Evolutionary conservation across 1,284 basidiomycete genomes (phyloP).

Genomic region (Ganoderma boninense): DNA sequence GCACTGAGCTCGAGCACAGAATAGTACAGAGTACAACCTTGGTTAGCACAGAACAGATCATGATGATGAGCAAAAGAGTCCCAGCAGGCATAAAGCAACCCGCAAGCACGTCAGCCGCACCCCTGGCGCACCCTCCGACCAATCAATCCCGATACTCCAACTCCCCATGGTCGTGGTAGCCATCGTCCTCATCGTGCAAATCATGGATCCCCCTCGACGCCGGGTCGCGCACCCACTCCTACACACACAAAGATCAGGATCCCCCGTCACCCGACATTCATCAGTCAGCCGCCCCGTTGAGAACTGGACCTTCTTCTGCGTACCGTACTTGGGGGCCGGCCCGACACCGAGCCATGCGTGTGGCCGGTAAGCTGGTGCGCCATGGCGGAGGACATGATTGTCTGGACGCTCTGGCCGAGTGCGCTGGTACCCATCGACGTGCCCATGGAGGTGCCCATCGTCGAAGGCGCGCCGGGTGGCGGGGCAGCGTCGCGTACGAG

Average conservation of each 20-base stretch:
- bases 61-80: not conserved
- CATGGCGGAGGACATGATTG: constrained; percentile 22
- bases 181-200: constrained; percentile 23
- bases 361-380: constrained; percentile 22
- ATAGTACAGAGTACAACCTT: not conserved
- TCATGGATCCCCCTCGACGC: constrained; percentile 23
- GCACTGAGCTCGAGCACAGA: not conserved
- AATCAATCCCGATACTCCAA: constrained; percentile 32
- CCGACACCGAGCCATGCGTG: constrained; percentile 7
- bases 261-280: not conserved
- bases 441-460: constrained; percentile 34
- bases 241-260: not conserved
- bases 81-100: not conserved
- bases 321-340: constrained; percentile 32
- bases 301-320: constrained; percentile 31
- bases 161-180: constrained; percentile 32
- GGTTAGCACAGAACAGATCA: not conserved
- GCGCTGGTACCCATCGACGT: constrained; percentile 32
- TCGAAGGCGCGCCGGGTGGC: constrained; percentile 29
- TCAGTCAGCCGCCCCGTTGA: constrained; percentile 24
- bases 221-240: constrained; percentile 31
- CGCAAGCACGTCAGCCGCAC: not conserved
- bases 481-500: constrained; percentile 48
- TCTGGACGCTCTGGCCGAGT: constrained; percentile 31
- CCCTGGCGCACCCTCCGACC: not conserved